Evolutionary conservation across 2,329 filamentous ascomycete species (phyloP), one percentile per base, ranked within the genome.

Genomic region (Botrytis deweyae): DNA sequence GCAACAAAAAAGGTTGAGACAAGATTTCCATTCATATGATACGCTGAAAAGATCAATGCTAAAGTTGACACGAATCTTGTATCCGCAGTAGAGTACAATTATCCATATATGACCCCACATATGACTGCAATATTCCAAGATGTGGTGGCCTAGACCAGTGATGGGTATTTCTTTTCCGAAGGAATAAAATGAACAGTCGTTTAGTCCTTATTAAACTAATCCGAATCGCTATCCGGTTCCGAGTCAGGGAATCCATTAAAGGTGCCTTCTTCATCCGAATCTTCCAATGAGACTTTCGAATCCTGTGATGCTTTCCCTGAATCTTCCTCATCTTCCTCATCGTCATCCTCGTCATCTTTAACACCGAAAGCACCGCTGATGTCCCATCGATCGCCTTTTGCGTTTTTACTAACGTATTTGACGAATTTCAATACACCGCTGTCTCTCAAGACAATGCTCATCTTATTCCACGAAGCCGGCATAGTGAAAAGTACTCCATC

Each of bases 321-420:
- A 58, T 81, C 81, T 10, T 52, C 81, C 0, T 80, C 81, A 4
- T 79, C 70, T 77, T 80, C 83, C 0, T 82, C 83, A 0, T 83
- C 81, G 3, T 82, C 82, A 9, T 83, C 85, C 1, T 87, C 87
- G 55, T 85, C 81, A 74, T 89, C 87, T 76, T 88, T 87, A 46
- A 97, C 91, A 38, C 91, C 93, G 82, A 93, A 93, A 49, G 90
- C 90, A 0, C 90, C 96, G 65, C 90, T 91, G 68, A 98, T 87
- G 84, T 99, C 96, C 94, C 95, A 98, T 62, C 96, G 88, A 83
- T 98, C 96, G 0, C 96, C 96, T 80, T 89, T 89, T 12, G 96
- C 96, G 69, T 87, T 89, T 74, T 87, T 87, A 83, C 92, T 97
- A 36, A 99, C 92, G 82, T 98, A 99, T 86, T 98, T 99, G 80